phyloP scores from a whole-genome alignment of 2,329 filamentous ascomycete genomes.

The Sphaerulina populicola region DNA sequence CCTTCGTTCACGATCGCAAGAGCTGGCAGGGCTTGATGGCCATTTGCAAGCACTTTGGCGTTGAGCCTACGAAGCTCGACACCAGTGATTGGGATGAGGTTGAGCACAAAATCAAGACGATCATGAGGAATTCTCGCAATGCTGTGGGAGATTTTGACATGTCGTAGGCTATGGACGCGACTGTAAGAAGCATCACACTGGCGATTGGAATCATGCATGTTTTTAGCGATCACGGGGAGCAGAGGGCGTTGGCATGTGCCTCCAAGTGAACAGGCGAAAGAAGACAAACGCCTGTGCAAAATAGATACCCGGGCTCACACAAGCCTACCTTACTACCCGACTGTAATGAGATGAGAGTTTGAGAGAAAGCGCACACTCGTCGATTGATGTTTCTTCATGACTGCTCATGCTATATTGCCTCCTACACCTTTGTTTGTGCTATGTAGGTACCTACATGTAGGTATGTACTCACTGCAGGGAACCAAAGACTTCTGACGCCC shows the following conservation, averaged over 20 bases:
- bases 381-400: neutral
- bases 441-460: no score
- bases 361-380: neutral
- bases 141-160: constrained; percentile 17
- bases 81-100: constrained; percentile 86
- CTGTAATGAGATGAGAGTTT: neutral
- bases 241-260: neutral
- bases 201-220: neutral
- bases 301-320: constrained; percentile 1
- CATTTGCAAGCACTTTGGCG: constrained; percentile 74
- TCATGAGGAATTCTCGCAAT: constrained; percentile 55
- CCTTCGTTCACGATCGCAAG: constrained; percentile 78
- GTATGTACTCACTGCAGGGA: neutral
- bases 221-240: neutral
- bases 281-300: neutral
- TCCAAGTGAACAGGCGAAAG: neutral
- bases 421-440: no score
- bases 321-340: neutral
- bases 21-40: constrained; percentile 70
- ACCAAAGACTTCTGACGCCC: no score
- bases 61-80: constrained; percentile 71
- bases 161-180: constrained; percentile 3
- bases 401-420: neutral
- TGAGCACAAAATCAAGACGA: constrained; percentile 70
- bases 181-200: neutral